Conservation (phyloP, 2,329 filamentous ascomycete species). For the Calonectria ilicicola region DNA sequence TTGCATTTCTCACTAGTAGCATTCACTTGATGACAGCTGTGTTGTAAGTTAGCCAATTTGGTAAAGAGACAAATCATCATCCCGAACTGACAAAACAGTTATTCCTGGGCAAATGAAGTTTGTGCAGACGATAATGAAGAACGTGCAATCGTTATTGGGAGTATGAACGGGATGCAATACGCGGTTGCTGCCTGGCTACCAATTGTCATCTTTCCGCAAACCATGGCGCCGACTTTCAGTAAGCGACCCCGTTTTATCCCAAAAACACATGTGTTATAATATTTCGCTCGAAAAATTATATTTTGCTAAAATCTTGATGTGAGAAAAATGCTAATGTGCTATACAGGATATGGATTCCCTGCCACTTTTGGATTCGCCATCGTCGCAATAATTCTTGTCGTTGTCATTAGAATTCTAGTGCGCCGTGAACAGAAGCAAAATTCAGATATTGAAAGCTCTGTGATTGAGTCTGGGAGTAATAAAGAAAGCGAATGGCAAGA, state of each 20-base stretch:
- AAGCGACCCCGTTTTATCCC: background rate
- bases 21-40: background rate
- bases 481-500: background rate
- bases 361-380: background rate
- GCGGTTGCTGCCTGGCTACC: background rate
- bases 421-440: background rate
- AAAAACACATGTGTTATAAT: too few species aligned
- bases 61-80: too few species aligned
- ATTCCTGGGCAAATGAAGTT: background rate
- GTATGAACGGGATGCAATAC: constrained; percentile 3
- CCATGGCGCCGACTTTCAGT: background rate
- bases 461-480: background rate
- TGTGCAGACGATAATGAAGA: background rate
- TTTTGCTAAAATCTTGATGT: background rate
- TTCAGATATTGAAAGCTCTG: background rate
- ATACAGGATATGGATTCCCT: background rate
- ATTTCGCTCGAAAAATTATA: background rate
- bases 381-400: background rate
- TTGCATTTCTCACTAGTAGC: background rate
- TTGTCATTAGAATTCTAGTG: background rate
- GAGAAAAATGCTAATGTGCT: background rate
- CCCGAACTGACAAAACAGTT: background rate
- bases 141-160: background rate
- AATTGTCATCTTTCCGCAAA: background rate
- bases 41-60: background rate